Base-by-base conservation (phyloP, 1,284 basidiomycete genomes). In the Irpex sp. region DNA sequence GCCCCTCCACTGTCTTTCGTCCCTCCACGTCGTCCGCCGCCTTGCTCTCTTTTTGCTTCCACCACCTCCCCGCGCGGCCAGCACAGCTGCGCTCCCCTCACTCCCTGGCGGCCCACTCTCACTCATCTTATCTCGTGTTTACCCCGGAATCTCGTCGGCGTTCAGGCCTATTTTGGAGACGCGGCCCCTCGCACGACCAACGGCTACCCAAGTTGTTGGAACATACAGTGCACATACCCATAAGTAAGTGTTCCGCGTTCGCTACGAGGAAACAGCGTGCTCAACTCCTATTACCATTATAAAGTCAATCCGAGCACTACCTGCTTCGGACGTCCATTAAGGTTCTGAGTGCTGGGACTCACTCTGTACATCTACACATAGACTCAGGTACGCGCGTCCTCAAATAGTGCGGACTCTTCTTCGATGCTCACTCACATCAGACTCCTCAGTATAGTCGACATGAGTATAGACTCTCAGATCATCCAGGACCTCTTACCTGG, bases 401-500 rank as follows among this genome's bases (percentile, higher is more conserved):
- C 49, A 15, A 31, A 35, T 19, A 8, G 5, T 46, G 11, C 43
- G n/a, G 43, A 43, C 39, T 43, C 17, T 15, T 17, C 59, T 13
- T 54, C 46, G 36, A 5, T 11, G n/a, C 21, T 31, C 17, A 1
- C 49, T 19, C 17, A 37, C 59, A 9, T 21, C 17, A 7, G 11
- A 35, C 13, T 36, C 39, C 19, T 21, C 56, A 35, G 37, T 8
- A 33, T 36, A 46, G 47, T 17, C 36, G 37, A 35, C 21, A 37
- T 51, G 47, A 19, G 47, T 43, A 19, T 37, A 19, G 61, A 55
- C 43, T 59, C 56, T 8, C 58, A 63, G 26, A 53, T 53, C 33
- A 61, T 65, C 5, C 68, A 73, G 67, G 68, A 68, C 36, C 68
- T 70, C 54, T 8, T 62, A 5, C 68, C 70, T 39, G 70, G 69